Conservation (phyloP, 441 rosid species). For the Populus hybrid region DNA sequence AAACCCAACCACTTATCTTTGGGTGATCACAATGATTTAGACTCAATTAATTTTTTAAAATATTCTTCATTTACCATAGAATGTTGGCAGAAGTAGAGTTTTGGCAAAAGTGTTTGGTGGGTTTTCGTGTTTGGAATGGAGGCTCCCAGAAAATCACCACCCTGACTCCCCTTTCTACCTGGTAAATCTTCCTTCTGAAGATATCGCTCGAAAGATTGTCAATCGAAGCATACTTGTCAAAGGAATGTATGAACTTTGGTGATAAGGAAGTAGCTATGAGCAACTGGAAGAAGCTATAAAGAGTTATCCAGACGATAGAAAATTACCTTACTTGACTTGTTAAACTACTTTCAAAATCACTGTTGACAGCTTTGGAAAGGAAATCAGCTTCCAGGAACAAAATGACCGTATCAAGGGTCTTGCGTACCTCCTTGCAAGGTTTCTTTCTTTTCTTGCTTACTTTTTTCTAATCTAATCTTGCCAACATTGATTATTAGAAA, state of each 20-base stretch:
- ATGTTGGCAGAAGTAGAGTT: slow-evolving; percentile 79
- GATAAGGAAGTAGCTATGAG: slow-evolving; percentile 71
- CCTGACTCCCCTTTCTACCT: slow-evolving; percentile 92
- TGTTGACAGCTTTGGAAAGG: slow-evolving; percentile 87
- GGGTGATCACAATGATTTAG: too few species aligned
- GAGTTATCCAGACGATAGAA: slow-evolving; percentile 69
- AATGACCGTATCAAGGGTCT: slow-evolving; percentile 60
- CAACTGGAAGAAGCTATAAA: slow-evolving; percentile 60
- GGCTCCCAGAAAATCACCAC: slow-evolving; percentile 70
- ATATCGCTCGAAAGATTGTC: slow-evolving; percentile 63
- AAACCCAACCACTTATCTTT: too few species aligned
- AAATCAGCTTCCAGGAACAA: slow-evolving; percentile 69
- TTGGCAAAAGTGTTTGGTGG: slow-evolving; percentile 66
- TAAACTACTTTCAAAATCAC: slow-evolving; percentile 66
- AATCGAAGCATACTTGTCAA: slow-evolving; percentile 83
- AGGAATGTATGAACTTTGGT: slow-evolving; percentile 95
- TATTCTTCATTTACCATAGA: slow-evolving; percentile 52
- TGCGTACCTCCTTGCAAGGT: slow-evolving; percentile 82
- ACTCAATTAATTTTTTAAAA: too few species aligned
- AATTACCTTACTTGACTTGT: slow-evolving; percentile 59
- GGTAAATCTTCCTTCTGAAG: slow-evolving; percentile 71
- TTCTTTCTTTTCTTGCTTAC: not conserved
- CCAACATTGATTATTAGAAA: too few species aligned
- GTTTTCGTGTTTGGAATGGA: slow-evolving; percentile 48
- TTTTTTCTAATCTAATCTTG: too few species aligned